These are phyloP conservation scores for Alternaria sp. DNA, from an alignment of 2,329 filamentous ascomycete species.

Conservation along the genomic window DNA sequence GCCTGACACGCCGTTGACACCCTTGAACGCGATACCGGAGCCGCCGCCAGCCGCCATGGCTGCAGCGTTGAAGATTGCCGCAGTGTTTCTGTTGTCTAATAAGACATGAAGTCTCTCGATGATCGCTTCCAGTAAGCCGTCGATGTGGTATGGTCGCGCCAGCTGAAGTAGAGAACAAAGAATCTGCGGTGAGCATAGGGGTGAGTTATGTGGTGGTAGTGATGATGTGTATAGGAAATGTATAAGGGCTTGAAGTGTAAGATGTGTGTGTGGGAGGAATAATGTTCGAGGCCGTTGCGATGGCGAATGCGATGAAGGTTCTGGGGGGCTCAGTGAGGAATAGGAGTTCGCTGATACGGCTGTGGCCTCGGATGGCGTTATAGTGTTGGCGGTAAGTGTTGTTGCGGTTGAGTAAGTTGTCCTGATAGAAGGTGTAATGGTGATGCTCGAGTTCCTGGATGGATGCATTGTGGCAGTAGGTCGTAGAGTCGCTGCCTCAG, in stretches of 20 bases:
- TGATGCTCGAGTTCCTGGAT: conserved; percentile 81
- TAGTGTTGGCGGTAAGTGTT: conserved; percentile 52
- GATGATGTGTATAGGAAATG: conserved; percentile 95
- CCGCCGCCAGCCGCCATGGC: conserved; percentile 97
- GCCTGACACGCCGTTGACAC: conserved; percentile 38
- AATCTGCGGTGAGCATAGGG: conserved; percentile 91
- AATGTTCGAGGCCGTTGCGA: conserved; percentile 81
- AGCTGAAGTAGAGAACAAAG: conserved; percentile 94
- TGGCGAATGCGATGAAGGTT: conserved; percentile 62
- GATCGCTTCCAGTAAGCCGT: conserved; percentile 89
- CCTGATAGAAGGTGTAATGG: conserved; percentile 76
- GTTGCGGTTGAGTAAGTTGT: conserved; percentile 57
- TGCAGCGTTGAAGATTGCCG: conserved; percentile 96
- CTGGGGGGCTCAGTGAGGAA: conserved; percentile 60
- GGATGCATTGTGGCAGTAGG: conserved; percentile 64
- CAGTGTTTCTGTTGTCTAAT: conserved; percentile 91
- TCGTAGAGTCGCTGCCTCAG: conserved; percentile 78
- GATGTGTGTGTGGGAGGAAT: conserved; percentile 90
- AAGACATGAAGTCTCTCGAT: conserved; percentile 89
- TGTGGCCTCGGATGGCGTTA: conserved; percentile 47
- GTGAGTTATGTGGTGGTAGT: conserved; percentile 76
- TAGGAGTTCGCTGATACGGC: conserved; percentile 53
- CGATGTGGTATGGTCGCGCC: conserved; percentile 89
- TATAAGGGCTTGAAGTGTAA: conserved; percentile 88
- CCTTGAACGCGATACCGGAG: conserved; percentile 74